Evolutionary conservation across 176 grass and related monocot species (phyloP), one percentile per base, ranked within the genome.

Genomic region (Poa annua): DNA sequence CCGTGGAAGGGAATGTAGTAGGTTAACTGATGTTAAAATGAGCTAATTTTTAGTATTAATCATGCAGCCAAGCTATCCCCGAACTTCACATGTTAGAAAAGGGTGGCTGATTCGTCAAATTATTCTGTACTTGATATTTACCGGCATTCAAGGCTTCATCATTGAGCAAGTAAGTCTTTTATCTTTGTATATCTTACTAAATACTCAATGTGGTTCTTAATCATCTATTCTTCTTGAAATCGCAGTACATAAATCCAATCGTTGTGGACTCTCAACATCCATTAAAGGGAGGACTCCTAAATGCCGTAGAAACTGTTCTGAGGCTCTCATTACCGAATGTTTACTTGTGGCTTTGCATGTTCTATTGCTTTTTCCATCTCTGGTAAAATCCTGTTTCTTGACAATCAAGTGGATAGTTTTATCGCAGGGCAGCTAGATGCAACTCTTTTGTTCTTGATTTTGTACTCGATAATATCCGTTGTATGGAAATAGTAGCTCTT

Each of bases 281-380:
- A 73, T 68, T 98, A 59, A 95, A 95, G 74, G 96, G 89, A 54
- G 85, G 90, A 75, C 48, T 98, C 66, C 64, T 98, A 67, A 85
- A 93, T 93, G 92, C 91, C 50, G 34, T 98, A 80, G 93, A 98
- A 80, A 93, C 87, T 88, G 77, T 98, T 82, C 83, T 98, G 83
- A 98, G 91, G 66, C 85, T 98, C 71, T 98, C 96, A 78, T 65
- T 98, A 66, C 96, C 96, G 75, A 95, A 90, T 92, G 86, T 98
- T 68, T 98, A 98, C 62, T 86, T 98, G 44, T 98, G 96, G 96
- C 96, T 98, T 53, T 98, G 96, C 87, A 98, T 98, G 96, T 95
- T 98, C 85, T 98, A 98, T 76, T 91, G 92, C 68, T 85, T 95
- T 89, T 98, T 95, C 77, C 96, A 98, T 98, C 85, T 98, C 59